Evolutionary conservation across 768 basidiomycete species (phyloP), one percentile per base, ranked within the genome.

Genomic region (Trametes elegans): DNA sequence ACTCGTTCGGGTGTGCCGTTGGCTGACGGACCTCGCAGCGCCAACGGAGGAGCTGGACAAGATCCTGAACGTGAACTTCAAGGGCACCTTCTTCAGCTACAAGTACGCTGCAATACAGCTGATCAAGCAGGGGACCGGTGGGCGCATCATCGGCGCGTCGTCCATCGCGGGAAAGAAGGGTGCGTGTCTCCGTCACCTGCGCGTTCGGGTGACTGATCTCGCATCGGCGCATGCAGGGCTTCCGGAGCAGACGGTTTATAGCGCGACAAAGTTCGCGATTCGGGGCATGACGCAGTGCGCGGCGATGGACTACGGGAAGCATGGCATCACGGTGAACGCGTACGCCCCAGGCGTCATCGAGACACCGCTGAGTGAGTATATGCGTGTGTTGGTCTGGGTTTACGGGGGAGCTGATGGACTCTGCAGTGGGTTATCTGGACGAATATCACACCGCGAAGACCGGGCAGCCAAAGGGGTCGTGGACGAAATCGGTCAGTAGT

Each of bases 81-180:
- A 69, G 16, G 76, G 79, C 8, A 68, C 67, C 0, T 68, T 79
- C 57, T 62, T 73, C 34, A 74, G 70, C 58, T 78, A 72, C 66
- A 74, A 75, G 54, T 66, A 72, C 35, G 75, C 76, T 14, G 76
- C 70, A 10, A 18, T 49, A 16, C 69, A 74, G 49, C 71, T 78
- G 73, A 66, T 78, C 55, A 59, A 63, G 44, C 76, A 74, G 61
- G 75, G 76, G 8, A 60, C 59, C 1, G 73, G 75, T 5, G 74
- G 76, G 0, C 58, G 75, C 9, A 70, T 77, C 7, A 65, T 78
- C 58, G 78, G 76, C 29, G 66, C 66, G 9, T 63, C 52, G 7
- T 67, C 66, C 18, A 55, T 55, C 34, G 56, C 63, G 7, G 59
- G 63, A n/a, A 67, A 67, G 54, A 34, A 48, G 36, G 64, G 64